These are phyloP conservation scores for Capsicum pubescens DNA, from an alignment of 257 asterid species.

Conservation along the genomic window DNA sequence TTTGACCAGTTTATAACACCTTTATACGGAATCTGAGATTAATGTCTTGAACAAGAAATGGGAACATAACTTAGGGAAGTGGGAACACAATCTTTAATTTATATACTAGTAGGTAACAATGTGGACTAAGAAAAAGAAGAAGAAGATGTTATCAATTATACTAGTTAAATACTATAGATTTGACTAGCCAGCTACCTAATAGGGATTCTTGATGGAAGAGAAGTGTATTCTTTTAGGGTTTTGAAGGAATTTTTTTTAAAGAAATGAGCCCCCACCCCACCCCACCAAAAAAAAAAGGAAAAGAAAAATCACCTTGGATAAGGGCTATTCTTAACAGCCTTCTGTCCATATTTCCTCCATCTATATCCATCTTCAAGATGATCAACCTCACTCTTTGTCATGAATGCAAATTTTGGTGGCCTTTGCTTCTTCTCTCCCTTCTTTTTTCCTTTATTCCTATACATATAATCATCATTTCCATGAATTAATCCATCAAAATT, in stretches of 20 bases:
- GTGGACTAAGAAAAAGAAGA: constrained; percentile 2
- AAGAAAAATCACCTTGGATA: constrained; percentile 63
- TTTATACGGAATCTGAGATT: neutral
- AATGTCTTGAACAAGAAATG: constrained; percentile 10
- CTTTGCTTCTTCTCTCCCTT: constrained; percentile 73
- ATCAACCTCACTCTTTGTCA: constrained; percentile 91
- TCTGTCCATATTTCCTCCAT: constrained; percentile 93
- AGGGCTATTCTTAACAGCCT: constrained; percentile 87
- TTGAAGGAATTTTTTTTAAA: neutral
- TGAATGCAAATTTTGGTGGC: constrained; percentile 74
- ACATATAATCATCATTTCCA: neutral
- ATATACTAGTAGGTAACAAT: neutral
- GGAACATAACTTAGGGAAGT: constrained; percentile 5
- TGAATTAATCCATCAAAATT: neutral
- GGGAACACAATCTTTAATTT: constrained; percentile 10
- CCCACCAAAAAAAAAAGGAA: neutral
- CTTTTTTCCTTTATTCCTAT: constrained; percentile 66
- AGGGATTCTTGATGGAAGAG: neutral
- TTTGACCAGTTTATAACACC: neutral
- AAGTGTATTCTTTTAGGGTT: constrained; percentile 9
- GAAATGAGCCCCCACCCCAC: neutral
- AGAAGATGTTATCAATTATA: neutral
- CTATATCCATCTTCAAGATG: constrained; percentile 87
- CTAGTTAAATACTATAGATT: neutral
- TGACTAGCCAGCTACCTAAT: neutral